phyloP scores from a whole-genome alignment of 495 filamentous ascomycete genomes.

The Penicillium paradoxum region DNA sequence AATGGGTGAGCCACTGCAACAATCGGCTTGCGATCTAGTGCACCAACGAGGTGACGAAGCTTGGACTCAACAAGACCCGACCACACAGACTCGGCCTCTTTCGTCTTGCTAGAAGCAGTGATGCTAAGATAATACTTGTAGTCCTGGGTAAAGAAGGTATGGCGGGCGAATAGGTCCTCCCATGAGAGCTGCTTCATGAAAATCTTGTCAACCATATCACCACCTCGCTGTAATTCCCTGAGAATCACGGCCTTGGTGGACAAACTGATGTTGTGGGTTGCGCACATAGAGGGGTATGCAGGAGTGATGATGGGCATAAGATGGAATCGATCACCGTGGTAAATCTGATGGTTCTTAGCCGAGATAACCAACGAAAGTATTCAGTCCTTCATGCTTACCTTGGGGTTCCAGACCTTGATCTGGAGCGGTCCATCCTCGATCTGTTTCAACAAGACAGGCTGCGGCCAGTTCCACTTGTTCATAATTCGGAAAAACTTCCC shows the following conservation, averaged over 20 bases:
- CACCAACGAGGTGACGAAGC: constrained; percentile 73
- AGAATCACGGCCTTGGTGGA: constrained; percentile 83
- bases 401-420: constrained; percentile 90
- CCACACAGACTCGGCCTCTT: constrained; percentile 81
- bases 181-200: constrained; percentile 67
- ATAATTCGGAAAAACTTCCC: constrained; percentile 92
- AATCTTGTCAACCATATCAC: constrained; percentile 75
- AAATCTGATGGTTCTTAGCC: constrained; percentile 50
- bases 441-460: constrained; percentile 79
- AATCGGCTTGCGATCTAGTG: constrained; percentile 66
- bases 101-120: constrained; percentile 76
- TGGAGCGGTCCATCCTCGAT: constrained; percentile 80
- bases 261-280: constrained; percentile 85
- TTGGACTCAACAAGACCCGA: constrained; percentile 91
- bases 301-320: constrained; percentile 97
- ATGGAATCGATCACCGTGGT: constrained; percentile 73
- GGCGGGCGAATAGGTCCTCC: constrained; percentile 82
- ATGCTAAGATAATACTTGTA: constrained; percentile 95
- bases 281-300: constrained; percentile 93
- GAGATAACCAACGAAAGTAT: neutral
- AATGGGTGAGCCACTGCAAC: constrained; percentile 86
- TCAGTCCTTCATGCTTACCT: constrained; percentile 47
- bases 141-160: constrained; percentile 85
- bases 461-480: constrained; percentile 87
- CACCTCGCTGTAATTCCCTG: constrained; percentile 72